A percentile compares a stretch with the other conserved stretches of the same genome.
Evolutionary conservation across 2,329 filamentous ascomycete genomes (phyloP).

Genomic region (Penicillium glabrum): DNA sequence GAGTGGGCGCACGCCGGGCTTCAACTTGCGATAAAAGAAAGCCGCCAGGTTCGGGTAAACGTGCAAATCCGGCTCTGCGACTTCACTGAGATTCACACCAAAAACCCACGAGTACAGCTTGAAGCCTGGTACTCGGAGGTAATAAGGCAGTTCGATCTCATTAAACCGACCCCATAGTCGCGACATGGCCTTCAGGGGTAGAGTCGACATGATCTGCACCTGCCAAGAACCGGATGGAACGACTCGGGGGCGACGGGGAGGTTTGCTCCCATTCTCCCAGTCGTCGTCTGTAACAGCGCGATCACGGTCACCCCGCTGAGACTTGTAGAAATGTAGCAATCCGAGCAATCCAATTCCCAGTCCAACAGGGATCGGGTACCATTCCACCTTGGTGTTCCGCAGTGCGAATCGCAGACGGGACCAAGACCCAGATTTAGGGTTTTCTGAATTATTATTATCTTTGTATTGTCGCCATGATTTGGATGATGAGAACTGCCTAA

Average conservation of each 20-base stretch:
- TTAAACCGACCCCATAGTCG: constrained; percentile 90
- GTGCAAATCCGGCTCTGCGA: constrained; percentile 83
- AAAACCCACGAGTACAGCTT: constrained; percentile 89
- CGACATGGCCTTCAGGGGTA: constrained; percentile 87
- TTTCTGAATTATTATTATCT: constrained; percentile 31
- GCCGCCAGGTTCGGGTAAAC: constrained; percentile 88
- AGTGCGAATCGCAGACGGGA: constrained; percentile 60
- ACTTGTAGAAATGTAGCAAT: constrained; percentile 78
- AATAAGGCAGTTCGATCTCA: constrained; percentile 83
- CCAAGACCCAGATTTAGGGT: constrained; percentile 53
- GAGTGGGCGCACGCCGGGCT: constrained; percentile 81
- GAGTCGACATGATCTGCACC: constrained; percentile 88
- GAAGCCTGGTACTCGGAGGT: constrained; percentile 83
- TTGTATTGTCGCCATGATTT: constrained; percentile 43
- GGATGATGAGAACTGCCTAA: constrained; percentile 38
- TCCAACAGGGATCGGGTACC: constrained; percentile 87
- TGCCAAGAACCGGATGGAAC: constrained; percentile 88
- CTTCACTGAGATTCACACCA: constrained; percentile 85
- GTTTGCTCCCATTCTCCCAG: constrained; percentile 40
- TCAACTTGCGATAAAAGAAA: constrained; percentile 95
- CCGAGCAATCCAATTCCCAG: constrained; percentile 84
- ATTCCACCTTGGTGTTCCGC: constrained; percentile 69
- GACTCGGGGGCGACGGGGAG: constrained; percentile 61
- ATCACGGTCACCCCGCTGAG: constrained; percentile 53
- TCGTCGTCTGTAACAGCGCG: constrained; percentile 49